Conservation (phyloP, 805 yeast genomes). For the Teunomyces stri region DNA sequence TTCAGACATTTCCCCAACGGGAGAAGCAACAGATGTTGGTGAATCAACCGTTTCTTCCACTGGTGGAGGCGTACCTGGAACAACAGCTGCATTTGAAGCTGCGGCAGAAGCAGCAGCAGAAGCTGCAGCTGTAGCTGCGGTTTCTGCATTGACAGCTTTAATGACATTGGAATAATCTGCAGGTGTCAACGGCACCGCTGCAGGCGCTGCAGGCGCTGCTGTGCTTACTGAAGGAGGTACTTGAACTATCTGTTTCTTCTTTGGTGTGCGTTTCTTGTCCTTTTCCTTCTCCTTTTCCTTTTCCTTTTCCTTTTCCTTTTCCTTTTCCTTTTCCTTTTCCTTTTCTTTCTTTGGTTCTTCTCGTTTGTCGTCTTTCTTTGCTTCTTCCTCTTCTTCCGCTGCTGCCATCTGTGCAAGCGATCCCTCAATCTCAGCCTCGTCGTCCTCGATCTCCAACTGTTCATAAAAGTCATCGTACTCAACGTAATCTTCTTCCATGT, state of each 20-base stretch:
- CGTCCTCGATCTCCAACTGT: slow-evolving; percentile 67
- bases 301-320: slow-evolving; percentile 34
- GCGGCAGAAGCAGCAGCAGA: neutral
- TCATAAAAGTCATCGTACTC: slow-evolving; percentile 94
- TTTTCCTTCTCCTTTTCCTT: slow-evolving; percentile 36
- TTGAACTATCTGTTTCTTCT: slow-evolving; percentile 13
- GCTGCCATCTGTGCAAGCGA: slow-evolving; percentile 21
- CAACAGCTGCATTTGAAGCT: neutral
- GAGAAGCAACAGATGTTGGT: too few species aligned
- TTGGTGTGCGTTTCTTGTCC: slow-evolving; percentile 24
- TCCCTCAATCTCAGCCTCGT: slow-evolving; percentile 25
- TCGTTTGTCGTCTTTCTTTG: slow-evolving; percentile 2
- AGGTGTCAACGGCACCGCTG: slow-evolving; percentile 19
- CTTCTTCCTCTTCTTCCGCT: slow-evolving; percentile 12
- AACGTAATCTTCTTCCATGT: slow-evolving; percentile 88
- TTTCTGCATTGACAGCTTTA: slow-evolving; percentile 16
- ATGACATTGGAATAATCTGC: slow-evolving; percentile 24
- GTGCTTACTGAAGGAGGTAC: neutral
- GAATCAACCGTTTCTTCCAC: neutral
- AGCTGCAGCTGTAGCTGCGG: neutral
- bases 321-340: neutral
- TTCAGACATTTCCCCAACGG: too few species aligned
- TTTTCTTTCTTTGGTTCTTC: slow-evolving; percentile 1
- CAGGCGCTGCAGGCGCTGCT: slow-evolving; percentile 14
- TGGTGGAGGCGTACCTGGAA: neutral